Evolutionary conservation across 768 basidiomycete genomes (phyloP).

Genomic region (Daedaleopsis sinensis): DNA sequence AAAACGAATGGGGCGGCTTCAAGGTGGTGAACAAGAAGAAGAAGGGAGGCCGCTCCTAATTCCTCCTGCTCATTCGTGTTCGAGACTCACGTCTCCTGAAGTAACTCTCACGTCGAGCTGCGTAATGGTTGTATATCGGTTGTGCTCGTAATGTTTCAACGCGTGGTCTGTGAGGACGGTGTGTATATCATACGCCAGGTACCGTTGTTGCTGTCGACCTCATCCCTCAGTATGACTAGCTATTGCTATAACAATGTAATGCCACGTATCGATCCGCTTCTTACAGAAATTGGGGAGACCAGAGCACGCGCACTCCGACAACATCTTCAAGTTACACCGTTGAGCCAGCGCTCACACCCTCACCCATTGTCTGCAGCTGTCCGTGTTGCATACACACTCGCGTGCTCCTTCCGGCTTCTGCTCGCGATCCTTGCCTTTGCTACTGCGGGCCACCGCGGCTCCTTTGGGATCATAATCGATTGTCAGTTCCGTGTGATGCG

Average conservation of each 20-base stretch:
- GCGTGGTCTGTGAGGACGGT: constrained; percentile 1
- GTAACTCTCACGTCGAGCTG: constrained; percentile 4
- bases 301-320: neutral
- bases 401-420: constrained; percentile 33
- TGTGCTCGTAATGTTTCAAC: constrained; percentile 18
- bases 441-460: constrained; percentile 19
- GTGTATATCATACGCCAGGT: constrained; percentile 8
- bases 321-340: too few species aligned
- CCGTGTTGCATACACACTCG: constrained; percentile 42
- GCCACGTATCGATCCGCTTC: too few species aligned
- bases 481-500: constrained; percentile 56
- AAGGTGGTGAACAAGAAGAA: constrained; percentile 97
- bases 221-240: constrained; percentile 6
- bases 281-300: neutral
- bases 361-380: constrained; percentile 43
- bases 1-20: constrained; percentile 81
- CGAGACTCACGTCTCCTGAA: neutral
- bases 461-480: constrained; percentile 64
- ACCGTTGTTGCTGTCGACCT: constrained; percentile 9
- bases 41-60: constrained; percentile 67
- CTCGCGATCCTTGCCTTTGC: constrained; percentile 27
- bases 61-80: neutral
- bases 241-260: constrained; percentile 5
- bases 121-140: constrained; percentile 19
- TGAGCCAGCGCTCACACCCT: too few species aligned